Evolutionary conservation across 75 land plant genomes (phyloP), one percentile per base, ranked within the genome.

Genomic region (Pinus taeda): DNA sequence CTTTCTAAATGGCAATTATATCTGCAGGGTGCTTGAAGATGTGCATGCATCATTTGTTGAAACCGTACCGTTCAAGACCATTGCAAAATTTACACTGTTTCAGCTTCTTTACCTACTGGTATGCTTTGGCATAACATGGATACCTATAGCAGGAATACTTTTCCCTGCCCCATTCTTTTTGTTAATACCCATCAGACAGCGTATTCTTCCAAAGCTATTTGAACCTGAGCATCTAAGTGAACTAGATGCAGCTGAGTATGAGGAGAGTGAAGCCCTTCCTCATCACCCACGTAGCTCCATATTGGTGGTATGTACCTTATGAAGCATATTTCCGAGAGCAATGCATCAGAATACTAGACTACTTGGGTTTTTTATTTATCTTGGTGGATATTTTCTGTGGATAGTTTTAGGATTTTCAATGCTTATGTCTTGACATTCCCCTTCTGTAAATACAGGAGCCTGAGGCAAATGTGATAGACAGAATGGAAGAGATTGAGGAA

Each of bases 171-270:
- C 93, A 17, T 92, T 97, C 76, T 90, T 97, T 86, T 37, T 92
- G 18, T 89, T 97, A 58, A 79, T 97, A 53, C 76, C 83, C 71
- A 85, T 92, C 21, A 88, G 99, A 55, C 90, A 91, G 37, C 82
- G 86, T 49, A 56, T 97, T 18, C 90, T 97, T 13, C 98, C 99
- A 12, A 91, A 87, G 70, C 73, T 92, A 49, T 87, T 97, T 79
- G 67, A 76, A 0, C 65, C 84, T 4, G 77, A 84, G 37, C 77
- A 92, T 59, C 74, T 97, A 59, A 79, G 60, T 37, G 92, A 94
- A 57, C 84, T 97, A 5, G 99, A 97, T 83, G 95, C 95, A n/a
- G 95, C 93, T 60, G 98, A 96, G 71, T 96, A 92, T 73, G 99
- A 96, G 79, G 99, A 96, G 82, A 79, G 87, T 65, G 79, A 85